These are phyloP conservation scores for Ogataea parapolymorpha DNA, from an alignment of 805 yeast genomes.

Conservation along the genomic window DNA sequence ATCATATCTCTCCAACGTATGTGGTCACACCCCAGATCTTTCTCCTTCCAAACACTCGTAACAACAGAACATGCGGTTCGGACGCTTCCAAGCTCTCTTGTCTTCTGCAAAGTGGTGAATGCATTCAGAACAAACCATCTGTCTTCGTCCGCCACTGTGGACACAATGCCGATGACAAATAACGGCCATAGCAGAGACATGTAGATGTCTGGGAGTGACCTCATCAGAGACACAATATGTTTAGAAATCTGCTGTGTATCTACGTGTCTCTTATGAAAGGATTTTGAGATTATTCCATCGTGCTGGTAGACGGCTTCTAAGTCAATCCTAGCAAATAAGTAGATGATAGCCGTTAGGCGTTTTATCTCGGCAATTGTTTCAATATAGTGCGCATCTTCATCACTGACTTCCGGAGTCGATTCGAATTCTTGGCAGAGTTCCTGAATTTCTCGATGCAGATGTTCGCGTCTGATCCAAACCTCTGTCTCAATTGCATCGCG, in stretches of 20 bases:
- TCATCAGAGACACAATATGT: conserved; percentile 25
- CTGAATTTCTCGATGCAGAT: conserved; percentile 28
- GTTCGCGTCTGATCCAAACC: conserved; percentile 14
- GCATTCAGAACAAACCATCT: conserved; percentile 38
- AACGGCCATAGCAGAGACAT: conserved; percentile 42
- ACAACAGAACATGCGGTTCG: conserved; percentile 36
- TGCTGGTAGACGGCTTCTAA: conserved; percentile 23
- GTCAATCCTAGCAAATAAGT: conserved; percentile 36
- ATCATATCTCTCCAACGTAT: conserved; percentile 39
- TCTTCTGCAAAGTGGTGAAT: conserved; percentile 34
- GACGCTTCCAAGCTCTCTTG: conserved; percentile 38
- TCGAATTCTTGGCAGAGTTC: conserved; percentile 24
- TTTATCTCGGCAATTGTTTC: conserved; percentile 38
- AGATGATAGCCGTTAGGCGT: conserved; percentile 33
- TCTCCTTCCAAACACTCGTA: conserved; percentile 39
- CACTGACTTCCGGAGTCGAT: conserved; percentile 22
- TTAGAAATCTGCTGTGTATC: conserved; percentile 19
- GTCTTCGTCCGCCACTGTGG: conserved; percentile 36
- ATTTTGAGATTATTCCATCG: conserved; percentile 9
- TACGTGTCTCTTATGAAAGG: conserved; percentile 8
- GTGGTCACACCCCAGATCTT: conserved; percentile 30
- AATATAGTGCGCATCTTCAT: conserved; percentile 22
- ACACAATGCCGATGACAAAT: conserved; percentile 37
- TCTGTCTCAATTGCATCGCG: conserved; percentile 11
- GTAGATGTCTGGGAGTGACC: conserved; percentile 29